Percentiles rank a stretch among this genome's conserved stretches.
These are phyloP conservation scores for Seminavis robusta DNA, from an alignment of 108 stramenopile genomes.

Conservation along the genomic window DNA sequence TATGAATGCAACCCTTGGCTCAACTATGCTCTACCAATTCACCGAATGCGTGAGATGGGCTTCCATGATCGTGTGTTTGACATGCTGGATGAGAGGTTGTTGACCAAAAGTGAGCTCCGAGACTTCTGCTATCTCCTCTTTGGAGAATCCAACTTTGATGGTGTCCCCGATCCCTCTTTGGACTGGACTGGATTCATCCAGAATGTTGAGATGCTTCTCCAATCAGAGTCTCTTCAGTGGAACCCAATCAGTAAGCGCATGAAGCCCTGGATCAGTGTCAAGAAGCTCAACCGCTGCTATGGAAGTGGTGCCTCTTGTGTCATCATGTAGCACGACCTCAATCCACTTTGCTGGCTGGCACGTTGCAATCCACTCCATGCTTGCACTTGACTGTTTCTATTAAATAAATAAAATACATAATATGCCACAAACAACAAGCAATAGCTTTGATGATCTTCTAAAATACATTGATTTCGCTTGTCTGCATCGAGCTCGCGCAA, in stretches of 20 bases:
- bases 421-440: too few relatives aligned
- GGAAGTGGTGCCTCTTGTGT: too few relatives aligned
- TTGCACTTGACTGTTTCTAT: too few relatives aligned
- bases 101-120: slow-evolving; percentile 59
- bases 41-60: slow-evolving; percentile 86
- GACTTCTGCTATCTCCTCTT: slow-evolving; percentile 71
- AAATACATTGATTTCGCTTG: too few relatives aligned
- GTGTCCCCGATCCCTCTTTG: slow-evolving; percentile 63
- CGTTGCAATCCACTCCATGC: too few relatives aligned
- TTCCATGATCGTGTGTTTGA: slow-evolving; percentile 78
- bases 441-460: too few relatives aligned
- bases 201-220: too few relatives aligned
- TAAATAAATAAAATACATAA: too few relatives aligned
- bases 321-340: too few relatives aligned
- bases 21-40: slow-evolving; percentile 84
- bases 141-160: slow-evolving; percentile 37
- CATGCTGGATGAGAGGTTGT: slow-evolving; percentile 73
- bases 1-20: slow-evolving; percentile 81
- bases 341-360: too few relatives aligned
- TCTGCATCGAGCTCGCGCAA: too few relatives aligned
- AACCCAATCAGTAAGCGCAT: slow-evolving; percentile 63
- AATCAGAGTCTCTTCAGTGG: too few relatives aligned
- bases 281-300: slow-evolving; percentile 37
- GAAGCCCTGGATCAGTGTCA: slow-evolving; percentile 65
- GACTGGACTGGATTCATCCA: slow-evolving; percentile 79